Evolutionary conservation across 148 eudicot genomes (phyloP).

Genomic region (Talinum fruticosum): DNA sequence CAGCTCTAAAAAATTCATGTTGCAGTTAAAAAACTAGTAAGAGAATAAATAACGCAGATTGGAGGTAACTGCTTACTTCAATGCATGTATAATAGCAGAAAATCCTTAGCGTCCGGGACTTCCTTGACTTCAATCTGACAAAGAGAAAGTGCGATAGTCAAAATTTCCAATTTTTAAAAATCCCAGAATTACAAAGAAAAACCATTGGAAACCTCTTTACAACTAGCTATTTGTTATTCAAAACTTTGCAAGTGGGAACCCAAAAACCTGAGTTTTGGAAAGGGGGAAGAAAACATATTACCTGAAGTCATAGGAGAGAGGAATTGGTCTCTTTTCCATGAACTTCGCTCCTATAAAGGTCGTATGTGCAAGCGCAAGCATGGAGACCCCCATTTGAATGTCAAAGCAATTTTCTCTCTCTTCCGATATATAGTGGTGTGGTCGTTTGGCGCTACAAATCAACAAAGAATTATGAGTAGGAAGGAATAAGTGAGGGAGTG

Average conservation of each 20-base stretch:
- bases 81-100: not conserved
- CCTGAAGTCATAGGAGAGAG: not conserved
- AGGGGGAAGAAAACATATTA: not conserved
- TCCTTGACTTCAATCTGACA: slow-evolving; percentile 2
- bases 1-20: too few species aligned
- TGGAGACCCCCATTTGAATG: not conserved
- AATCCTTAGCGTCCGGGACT: not conserved
- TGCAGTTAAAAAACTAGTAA: not conserved
- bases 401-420: too few species aligned
- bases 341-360: not conserved
- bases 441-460: too few species aligned
- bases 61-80: not conserved
- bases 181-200: not conserved
- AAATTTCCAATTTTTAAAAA: not conserved
- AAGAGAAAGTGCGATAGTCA: not conserved
- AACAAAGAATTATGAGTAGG: too few species aligned
- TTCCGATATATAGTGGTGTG: too few species aligned
- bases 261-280: not conserved
- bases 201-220: not conserved
- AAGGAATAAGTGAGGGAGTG: too few species aligned
- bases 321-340: not conserved
- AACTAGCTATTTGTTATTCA: too few species aligned
- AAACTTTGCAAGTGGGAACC: not conserved
- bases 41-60: not conserved
- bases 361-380: not conserved